Conservation (phyloP, 2,329 filamentous ascomycete species). For the Didymella pinodella region DNA sequence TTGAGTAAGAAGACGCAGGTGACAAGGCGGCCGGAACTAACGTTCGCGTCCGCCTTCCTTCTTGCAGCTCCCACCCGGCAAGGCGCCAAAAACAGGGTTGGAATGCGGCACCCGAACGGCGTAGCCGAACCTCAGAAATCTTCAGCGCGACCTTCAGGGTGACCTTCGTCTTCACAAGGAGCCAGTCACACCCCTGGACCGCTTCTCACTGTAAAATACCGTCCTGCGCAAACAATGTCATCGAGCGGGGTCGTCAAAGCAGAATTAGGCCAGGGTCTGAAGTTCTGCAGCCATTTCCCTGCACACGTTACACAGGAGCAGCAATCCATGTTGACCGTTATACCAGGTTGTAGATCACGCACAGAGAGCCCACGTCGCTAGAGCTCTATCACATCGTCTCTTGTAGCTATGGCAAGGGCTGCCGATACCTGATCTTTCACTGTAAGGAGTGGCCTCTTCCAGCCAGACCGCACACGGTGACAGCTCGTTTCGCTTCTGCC, state of each 20-base stretch:
- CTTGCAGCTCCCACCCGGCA: conserved; percentile 17
- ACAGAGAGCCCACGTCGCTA: neutral
- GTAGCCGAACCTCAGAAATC: conserved; percentile 8
- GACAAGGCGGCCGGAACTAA: conserved; percentile 5
- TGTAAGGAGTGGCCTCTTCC: neutral
- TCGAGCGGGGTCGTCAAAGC: conserved; percentile 10
- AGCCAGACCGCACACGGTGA: neutral
- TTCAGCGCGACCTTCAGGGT: conserved; percentile 1
- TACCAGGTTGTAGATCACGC: conserved; percentile 16
- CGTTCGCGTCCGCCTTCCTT: conserved; percentile 7
- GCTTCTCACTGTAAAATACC: neutral
- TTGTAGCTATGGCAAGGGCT: conserved; percentile 3
- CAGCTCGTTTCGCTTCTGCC: conserved; percentile 11
- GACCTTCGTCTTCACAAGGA: neutral
- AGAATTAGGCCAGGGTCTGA: conserved; percentile 10
- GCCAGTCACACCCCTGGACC: neutral
- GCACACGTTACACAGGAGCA: conserved; percentile 10
- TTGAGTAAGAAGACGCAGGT: neutral
- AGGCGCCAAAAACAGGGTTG: conserved; percentile 12
- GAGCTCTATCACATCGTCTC: conserved; percentile 10
- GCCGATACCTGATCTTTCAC: neutral
- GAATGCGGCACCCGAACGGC: neutral
- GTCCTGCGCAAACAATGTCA: conserved; percentile 1
- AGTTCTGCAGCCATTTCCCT: conserved; percentile 4
- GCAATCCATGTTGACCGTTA: conserved; percentile 9